These are phyloP conservation scores for Cyclotella atomus DNA, from an alignment of 108 stramenopile species.

Conservation along the genomic window DNA sequence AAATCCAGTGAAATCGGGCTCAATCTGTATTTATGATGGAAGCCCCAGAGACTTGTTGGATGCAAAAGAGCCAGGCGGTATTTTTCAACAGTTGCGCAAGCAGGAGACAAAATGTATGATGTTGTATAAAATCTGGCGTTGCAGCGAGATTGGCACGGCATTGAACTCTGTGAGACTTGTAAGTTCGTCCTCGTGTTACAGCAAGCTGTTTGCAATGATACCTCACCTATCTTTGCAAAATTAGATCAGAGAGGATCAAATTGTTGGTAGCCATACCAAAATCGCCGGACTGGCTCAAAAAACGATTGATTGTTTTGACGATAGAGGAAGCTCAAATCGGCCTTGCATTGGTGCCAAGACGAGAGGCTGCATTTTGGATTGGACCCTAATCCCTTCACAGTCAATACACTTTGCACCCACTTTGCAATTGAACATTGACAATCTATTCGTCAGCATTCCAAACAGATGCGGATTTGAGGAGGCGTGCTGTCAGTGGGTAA, in stretches of 20 bases:
- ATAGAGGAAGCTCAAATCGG: slow-evolving; percentile 4
- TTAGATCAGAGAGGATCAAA: slow-evolving; percentile 30
- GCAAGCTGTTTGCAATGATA: neutral
- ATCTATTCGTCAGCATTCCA: neutral
- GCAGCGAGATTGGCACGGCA: neutral
- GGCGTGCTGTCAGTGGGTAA: neutral
- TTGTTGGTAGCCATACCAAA: slow-evolving; percentile 16
- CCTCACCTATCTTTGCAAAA: slow-evolving; percentile 10
- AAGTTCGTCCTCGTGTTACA: no score
- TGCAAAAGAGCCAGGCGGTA: neutral
- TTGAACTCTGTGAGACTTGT: no score
- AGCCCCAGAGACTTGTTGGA: slow-evolving; percentile 4
- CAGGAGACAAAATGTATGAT: neutral
- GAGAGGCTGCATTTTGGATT: slow-evolving; percentile 12
- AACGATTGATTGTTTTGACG: slow-evolving; percentile 25
- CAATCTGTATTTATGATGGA: slow-evolving; percentile 1
- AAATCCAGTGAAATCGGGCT: neutral
- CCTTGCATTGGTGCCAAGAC: slow-evolving; percentile 25
- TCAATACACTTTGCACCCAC: neutral
- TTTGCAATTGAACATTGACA: neutral
- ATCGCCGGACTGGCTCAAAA: slow-evolving; percentile 13
- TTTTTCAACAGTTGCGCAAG: slow-evolving; percentile 14
- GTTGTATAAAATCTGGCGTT: slow-evolving; percentile 12
- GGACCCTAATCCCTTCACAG: slow-evolving; percentile 13
- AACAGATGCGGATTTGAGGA: slow-evolving; percentile 14